Percentiles rank a stretch among this genome's conserved stretches.
These are phyloP conservation scores for Exobasidium cylindrosporum DNA, from an alignment of 1,284 basidiomycete species.

Conservation along the genomic window DNA sequence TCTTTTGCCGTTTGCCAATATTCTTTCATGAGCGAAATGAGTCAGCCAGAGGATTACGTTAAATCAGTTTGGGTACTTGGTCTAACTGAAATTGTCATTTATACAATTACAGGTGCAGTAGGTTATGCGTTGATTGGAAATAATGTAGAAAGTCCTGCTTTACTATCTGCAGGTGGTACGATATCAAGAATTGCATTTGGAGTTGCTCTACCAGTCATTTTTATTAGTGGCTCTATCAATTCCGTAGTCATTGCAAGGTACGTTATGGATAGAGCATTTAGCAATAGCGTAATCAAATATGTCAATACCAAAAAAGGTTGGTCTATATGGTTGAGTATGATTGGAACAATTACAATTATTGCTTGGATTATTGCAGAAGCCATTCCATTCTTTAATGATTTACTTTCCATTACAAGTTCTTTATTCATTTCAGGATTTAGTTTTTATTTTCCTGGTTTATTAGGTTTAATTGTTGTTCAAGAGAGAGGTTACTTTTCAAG, in stretches of 20 bases:
- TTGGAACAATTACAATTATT: conserved; percentile 25
- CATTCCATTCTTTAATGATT: conserved; percentile 33
- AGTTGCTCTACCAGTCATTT: conserved; percentile 38
- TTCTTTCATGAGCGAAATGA: conserved; percentile 44
- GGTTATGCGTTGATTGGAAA: conserved; percentile 43
- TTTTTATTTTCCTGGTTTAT: conserved; percentile 35
- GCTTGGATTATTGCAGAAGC: conserved; percentile 35
- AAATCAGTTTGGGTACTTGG: conserved; percentile 42
- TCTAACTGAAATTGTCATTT: conserved; percentile 42
- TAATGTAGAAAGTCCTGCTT: conserved; percentile 31
- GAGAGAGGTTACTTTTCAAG: conserved; percentile 55
- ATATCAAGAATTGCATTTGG: conserved; percentile 43
- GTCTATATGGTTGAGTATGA: conserved; percentile 30
- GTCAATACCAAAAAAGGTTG: conserved; percentile 39
- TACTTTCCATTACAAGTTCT: conserved; percentile 31
- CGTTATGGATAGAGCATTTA: conserved; percentile 34
- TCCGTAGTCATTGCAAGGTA: conserved; percentile 34
- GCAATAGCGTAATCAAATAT: conserved; percentile 34
- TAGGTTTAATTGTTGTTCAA: conserved; percentile 23
- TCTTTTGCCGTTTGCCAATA: conserved; percentile 45
- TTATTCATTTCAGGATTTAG: conserved; percentile 37
- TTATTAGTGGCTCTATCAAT: conserved; percentile 48
- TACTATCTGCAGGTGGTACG: conserved; percentile 34
- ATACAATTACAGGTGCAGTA: conserved; percentile 39
- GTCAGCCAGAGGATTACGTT: conserved; percentile 25